A percentile compares a stretch with the other conserved stretches of the same genome.
Evolutionary conservation across 1,284 basidiomycete genomes (phyloP).

Genomic region (Ganoderma lingzhi): DNA sequence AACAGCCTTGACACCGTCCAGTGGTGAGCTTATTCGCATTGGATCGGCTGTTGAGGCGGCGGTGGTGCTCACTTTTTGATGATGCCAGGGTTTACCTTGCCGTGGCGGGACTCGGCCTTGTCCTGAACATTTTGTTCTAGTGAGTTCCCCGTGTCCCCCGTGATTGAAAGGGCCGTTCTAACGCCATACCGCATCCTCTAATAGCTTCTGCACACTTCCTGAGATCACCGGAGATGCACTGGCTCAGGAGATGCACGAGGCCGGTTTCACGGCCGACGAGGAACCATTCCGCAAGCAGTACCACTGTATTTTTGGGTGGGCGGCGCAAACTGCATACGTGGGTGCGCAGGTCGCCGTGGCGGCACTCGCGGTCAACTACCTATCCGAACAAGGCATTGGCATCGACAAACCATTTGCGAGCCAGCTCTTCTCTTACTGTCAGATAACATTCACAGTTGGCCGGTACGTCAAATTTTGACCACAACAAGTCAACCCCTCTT

Average conservation of each 20-base stretch:
- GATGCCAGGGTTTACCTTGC: conserved; percentile 76
- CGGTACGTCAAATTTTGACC: conserved; percentile 48
- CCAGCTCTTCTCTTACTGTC: conserved; percentile 75
- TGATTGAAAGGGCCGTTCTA: neutral
- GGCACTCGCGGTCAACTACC: conserved; percentile 76
- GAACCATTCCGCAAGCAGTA: conserved; percentile 77
- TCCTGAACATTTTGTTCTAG: conserved; percentile 76
- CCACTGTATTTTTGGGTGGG: conserved; percentile 74
- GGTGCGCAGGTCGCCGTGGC: conserved; percentile 82
- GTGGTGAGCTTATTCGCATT: conserved; percentile 52
- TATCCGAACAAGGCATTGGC: conserved; percentile 69
- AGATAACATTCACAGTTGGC: conserved; percentile 77
- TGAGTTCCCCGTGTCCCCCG: conserved; percentile 41
- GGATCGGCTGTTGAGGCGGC: neutral
- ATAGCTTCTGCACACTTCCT: conserved; percentile 75
- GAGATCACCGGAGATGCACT: conserved; percentile 79
- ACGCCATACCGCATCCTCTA: neutral
- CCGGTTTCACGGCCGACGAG: conserved; percentile 52
- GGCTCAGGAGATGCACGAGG: conserved; percentile 56
- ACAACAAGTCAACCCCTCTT: conserved; percentile 8
- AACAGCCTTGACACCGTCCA: conserved; percentile 75
- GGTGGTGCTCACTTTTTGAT: conserved; percentile 10
- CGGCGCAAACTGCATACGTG: conserved; percentile 78
- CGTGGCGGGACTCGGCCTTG: conserved; percentile 69
- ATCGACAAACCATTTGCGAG: conserved; percentile 62